Conservation (phyloP, 352 stramenopile genomes). For the Phytophthora cryptogea region DNA sequence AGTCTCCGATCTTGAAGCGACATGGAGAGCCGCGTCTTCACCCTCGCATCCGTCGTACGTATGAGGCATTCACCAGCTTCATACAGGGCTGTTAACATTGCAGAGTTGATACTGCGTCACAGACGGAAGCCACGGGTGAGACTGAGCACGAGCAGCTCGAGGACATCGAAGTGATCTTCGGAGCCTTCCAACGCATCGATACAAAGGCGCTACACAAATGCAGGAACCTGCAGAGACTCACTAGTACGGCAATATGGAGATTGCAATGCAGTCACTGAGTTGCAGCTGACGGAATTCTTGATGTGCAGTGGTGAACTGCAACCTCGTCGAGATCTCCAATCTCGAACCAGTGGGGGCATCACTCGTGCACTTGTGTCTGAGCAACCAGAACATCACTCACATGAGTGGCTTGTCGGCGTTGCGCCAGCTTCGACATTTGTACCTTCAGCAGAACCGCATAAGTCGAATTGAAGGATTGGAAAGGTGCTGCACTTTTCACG, state of each 20-base stretch:
- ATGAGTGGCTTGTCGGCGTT: conserved; percentile 64
- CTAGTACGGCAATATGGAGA: conserved; percentile 33
- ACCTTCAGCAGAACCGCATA: conserved; percentile 85
- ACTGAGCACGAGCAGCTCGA: conserved; percentile 62
- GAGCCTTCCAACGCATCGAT: conserved; percentile 52
- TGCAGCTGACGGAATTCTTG: neutral
- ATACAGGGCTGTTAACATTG: neutral
- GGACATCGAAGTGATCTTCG: conserved; percentile 88
- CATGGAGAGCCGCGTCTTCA: conserved; percentile 32
- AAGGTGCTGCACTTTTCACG: conserved; percentile 19
- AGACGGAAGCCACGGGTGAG: conserved; percentile 68
- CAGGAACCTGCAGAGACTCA: conserved; percentile 55
- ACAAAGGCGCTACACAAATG: conserved; percentile 48
- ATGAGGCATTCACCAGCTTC: neutral
- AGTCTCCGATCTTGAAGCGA: conserved; percentile 21
- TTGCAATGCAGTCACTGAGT: neutral
- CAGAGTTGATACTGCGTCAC: neutral
- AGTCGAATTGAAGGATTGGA: conserved; percentile 77
- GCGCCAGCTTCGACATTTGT: conserved; percentile 67
- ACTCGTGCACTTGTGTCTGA: conserved; percentile 80
- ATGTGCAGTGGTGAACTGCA: conserved; percentile 73
- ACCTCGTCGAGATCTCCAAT: conserved; percentile 49
- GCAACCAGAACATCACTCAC: conserved; percentile 60
- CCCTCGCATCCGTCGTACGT: conserved; percentile 44
- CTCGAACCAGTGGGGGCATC: conserved; percentile 61